Percentiles rank a stretch among this genome's conserved stretches.
phyloP scores from a whole-genome alignment of 352 stramenopile genomes.

The Phytophthora sp. region DNA sequence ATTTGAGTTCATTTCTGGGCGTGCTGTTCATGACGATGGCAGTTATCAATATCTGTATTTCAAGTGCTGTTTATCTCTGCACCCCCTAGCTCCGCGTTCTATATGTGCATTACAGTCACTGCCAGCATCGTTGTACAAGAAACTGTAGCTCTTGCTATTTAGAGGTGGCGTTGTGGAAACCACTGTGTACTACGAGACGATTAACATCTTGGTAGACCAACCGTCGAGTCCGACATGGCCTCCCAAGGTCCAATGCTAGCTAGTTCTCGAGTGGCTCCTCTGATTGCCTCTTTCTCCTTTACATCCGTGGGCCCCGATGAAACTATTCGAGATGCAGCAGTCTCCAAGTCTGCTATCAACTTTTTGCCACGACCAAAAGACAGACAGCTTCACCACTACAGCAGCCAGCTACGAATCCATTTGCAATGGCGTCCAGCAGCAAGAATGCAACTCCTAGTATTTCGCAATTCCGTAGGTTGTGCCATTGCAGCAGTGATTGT shows the following conservation, averaged over 20 bases:
- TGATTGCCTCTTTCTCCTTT: slow-evolving; percentile 6
- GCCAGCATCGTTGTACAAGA: too few relatives aligned
- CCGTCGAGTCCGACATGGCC: not conserved
- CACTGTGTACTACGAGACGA: too few relatives aligned
- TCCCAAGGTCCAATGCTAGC: slow-evolving; percentile 1
- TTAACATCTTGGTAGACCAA: too few relatives aligned
- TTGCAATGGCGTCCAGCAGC: slow-evolving; percentile 22
- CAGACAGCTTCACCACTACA: slow-evolving; percentile 6
- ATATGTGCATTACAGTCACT: too few relatives aligned
- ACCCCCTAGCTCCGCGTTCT: not conserved
- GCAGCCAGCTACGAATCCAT: slow-evolving; percentile 19
- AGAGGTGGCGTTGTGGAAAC: too few relatives aligned
- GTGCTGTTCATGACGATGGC: slow-evolving; percentile 19
- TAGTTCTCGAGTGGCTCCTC: slow-evolving; percentile 18
- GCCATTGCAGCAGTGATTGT: slow-evolving; percentile 6
- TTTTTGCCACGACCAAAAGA: not conserved
- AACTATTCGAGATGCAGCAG: not conserved
- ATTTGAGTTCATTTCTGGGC: slow-evolving; percentile 14
- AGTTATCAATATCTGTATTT: slow-evolving; percentile 31
- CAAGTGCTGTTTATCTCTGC: slow-evolving; percentile 10
- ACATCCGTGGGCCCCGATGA: not conserved
- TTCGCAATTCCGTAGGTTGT: slow-evolving; percentile 23
- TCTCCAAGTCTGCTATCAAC: slow-evolving; percentile 5
- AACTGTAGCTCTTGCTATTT: too few relatives aligned
- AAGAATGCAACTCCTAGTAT: slow-evolving; percentile 19